Evolutionary conservation across 495 filamentous ascomycete genomes (phyloP), one percentile per base, ranked within the genome.

Genomic region (Friedmanniomyces endolithicus): DNA sequence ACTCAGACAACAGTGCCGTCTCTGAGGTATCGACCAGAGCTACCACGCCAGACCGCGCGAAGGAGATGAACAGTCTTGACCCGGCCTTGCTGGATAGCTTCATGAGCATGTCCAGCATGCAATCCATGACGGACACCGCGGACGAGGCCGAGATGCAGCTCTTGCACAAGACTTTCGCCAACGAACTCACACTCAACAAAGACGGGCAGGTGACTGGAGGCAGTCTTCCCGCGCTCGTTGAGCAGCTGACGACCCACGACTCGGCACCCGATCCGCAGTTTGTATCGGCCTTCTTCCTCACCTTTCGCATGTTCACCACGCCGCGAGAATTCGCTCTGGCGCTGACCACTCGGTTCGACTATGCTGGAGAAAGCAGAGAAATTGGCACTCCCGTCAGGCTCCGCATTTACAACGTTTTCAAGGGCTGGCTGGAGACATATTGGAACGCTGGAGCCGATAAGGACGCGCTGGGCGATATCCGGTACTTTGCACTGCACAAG

Each of bases 341-440:
- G 0, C 76, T 99, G 6, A 82, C 90, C 40, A 85, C 90, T 40
- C 82, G 94, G 22, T 99, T 95, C 68, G 85, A 96, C 55, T 94
- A 95, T 62, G 84, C 95, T 52, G 85, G 78, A 6, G 85, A 94
- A 41, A 83, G 80, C 29, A 78, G 82, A 11, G 74, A 79, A 44
- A 80, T 86, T 19, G 83, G 86, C 9, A 76, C 73, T 3, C 88
- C 90, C 0, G 89, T 97, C 19, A 84, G 90, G 33, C 74, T 97
- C 33, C 80, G 94, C 16, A 88, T 96, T 0, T 97, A 94, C 74
- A 97, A 99, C 65, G 81, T 90, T 37, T 87, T 96, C 74, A 99
- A 99, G 69, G 83, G 84, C 29, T 99, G 94, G 94, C 71, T 99
- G 4, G 94, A 99, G 70, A 89, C 85, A 1, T 88, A 97, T 70